These are phyloP conservation scores for Rhizopus stolonifer DNA, from an alignment of 371 early-diverging fungal genomes.

Conservation along the genomic window DNA sequence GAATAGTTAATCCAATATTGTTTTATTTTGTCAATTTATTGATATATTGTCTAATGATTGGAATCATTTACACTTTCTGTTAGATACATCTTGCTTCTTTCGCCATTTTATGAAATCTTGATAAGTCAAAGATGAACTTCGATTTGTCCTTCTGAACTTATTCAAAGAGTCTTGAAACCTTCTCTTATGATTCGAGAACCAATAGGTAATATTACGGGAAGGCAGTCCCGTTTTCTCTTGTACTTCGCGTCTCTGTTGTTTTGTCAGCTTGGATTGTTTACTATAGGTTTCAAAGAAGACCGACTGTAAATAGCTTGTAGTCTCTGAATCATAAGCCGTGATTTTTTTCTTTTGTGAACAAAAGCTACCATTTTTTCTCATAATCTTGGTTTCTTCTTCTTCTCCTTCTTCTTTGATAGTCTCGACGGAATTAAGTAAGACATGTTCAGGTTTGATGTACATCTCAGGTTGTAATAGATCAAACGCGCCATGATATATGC, in stretches of 20 bases:
- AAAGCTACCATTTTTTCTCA: neutral
- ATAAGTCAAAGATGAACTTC: conserved; percentile 18
- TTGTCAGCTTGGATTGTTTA: conserved; percentile 26
- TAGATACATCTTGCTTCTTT: conserved; percentile 6
- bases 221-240: conserved; percentile 32
- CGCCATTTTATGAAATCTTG: conserved; percentile 29
- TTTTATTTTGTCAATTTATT: too few species aligned
- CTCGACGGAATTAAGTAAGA: neutral
- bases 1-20: too few species aligned
- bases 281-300: conserved; percentile 23
- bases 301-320: conserved; percentile 17
- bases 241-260: conserved; percentile 25
- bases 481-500: too few species aligned
- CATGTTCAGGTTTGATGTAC: neutral
- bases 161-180: conserved; percentile 20
- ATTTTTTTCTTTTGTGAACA: conserved; percentile 8
- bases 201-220: conserved; percentile 46
- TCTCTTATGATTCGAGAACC: conserved; percentile 49
- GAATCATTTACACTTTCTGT: too few species aligned
- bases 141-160: conserved; percentile 9
- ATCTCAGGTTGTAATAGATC: neutral
- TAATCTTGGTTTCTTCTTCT: neutral
- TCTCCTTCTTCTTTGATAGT: neutral
- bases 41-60: too few species aligned
- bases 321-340: conserved; percentile 20